Base-by-base conservation (phyloP, 176 grass and related monocot species). In the Aegilops sharonensis region DNA sequence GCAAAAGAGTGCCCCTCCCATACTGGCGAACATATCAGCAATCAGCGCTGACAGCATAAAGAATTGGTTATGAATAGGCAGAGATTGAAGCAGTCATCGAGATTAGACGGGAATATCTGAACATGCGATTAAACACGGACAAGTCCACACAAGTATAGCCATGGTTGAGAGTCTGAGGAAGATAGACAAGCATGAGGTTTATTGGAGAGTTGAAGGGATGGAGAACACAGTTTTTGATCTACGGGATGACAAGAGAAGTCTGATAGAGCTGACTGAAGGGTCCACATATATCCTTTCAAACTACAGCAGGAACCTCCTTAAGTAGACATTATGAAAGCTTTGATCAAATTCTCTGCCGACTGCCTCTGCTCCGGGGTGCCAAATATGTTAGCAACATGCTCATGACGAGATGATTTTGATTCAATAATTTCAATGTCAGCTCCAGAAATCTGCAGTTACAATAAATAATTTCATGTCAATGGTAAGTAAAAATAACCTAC, bases 291-390 rank as follows among this genome's bases (percentile, higher is more conserved):
- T 77, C 30, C 24, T 68, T 84, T 82, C 34, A n/a, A 75, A 79
- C 12, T 56, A 79, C 9, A 76, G 68, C 78, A 71, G 52, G 47
- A 74, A 88, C 67, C 85, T 88, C 67, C 82, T 88, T 88, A 98
- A 45, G 96, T 91, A 48, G 94, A 94, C 88, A 96, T 89, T 80
- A 99, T 89, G 83, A 99, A 99, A 63, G 94, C 97, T 87, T 93
- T 94, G 79, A 99, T 96, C 88, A 96, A 89, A 92, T 94, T 95
- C 85, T 96, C 94, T 43, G 97, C 92, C 12, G 94, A 92, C 52
- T 91, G 94, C 82, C 90, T 93, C 89, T 99, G 92, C 62, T 94
- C 89, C 65, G 80, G 64, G 40, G 88, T 96, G 62, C 97, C 94
- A 65, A 92, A 96, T 82, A 99, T 96, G 35, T 85, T 81, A 69